Evolutionary conservation across 2,329 filamentous ascomycete species (phyloP), one percentile per base, ranked within the genome.

Genomic region (Furcasterigmium furcatum): DNA sequence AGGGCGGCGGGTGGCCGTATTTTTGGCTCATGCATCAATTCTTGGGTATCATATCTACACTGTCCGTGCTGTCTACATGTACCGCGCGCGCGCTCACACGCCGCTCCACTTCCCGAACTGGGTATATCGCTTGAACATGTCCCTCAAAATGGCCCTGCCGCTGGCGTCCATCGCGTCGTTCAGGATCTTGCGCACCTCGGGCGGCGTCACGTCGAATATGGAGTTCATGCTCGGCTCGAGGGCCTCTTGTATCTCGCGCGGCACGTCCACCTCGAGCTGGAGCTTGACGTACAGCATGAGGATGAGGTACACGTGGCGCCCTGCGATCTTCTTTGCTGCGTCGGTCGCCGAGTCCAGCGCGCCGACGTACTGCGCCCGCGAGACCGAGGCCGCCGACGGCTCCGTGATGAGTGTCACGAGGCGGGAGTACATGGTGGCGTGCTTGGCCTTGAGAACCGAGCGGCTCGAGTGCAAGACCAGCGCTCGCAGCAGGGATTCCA

Each of bases 41-140:
- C n/a, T n/a, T n/a, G n/a, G n/a, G n/a, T n/a, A n/a, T n/a, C n/a
- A n/a, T n/a, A n/a, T n/a, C n/a, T n/a, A n/a, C n/a, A n/a, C n/a
- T n/a, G n/a, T n/a, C n/a, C n/a, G n/a, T n/a, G n/a, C n/a, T n/a
- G n/a, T n/a, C n/a, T n/a, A n/a, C n/a, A n/a, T n/a, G n/a, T n/a
- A n/a, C n/a, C n/a, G n/a, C n/a, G n/a, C n/a, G n/a, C n/a, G n/a
- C n/a, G n/a, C n/a, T 62, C 69, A 81, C 20, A 82, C 71, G 27
- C 79, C 79, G 43, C 65, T 80, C 80, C 81, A 84, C 67, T 82
- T 83, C 35, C 80, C 80, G 67, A 83, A 84, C 62, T 73, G 79
- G 58, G 71, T 70, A 58, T 81, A 85, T 59, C 75, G 68, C 56
- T 73, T 77, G 51, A 76, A 83, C 68, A 84, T 67, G 48, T 77